Evolutionary conservation across 1,284 basidiomycete genomes (phyloP), one percentile per base, ranked within the genome.

Genomic region (Pseudozyma flocculosa): DNA sequence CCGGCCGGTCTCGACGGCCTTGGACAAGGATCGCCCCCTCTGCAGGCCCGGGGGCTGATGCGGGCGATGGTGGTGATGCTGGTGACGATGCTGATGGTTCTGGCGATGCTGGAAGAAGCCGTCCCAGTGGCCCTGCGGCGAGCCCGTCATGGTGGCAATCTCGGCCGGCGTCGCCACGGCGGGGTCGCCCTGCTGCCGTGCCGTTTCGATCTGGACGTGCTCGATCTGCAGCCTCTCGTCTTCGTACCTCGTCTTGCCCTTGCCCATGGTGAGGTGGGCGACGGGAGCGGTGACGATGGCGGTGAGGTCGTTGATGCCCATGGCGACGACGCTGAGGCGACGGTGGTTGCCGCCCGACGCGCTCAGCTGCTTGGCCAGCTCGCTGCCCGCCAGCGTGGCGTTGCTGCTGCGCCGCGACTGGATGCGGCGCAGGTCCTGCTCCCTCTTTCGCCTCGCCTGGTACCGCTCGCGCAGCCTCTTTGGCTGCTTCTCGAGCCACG

Each of bases 131-230:
- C 4, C 19, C n/a, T 10, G 18, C 5, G 38, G 38, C 21, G 38
- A 40, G 13, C 38, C 38, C 4, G 38, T 21, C 10, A 40, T 11
- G 38, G 4, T 46, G 39, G 40, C 34, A 30, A 26, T 22, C 30
- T 23, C 15, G 19, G 22, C 32, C 45, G 54, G 45, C 4, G 48
- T 24, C 15, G 45, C 50, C 0, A 63, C 61, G 22, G 47, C 54
- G 2, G 61, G 65, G 19, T 68, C 69, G 17, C 69, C 69, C 43
- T 73, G 71, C 23, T 72, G 69, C n/a, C 69, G 43, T 4, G 69
- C 71, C 15, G 52, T 65, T 44, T 73, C 71, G 37, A 71, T 47
- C 36, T 58, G 60, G 3, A 71, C 63, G 22, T 62, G 57, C 11
- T 47, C 40, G 1, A 67, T 34, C 21, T 70, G 65, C 8, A 54